Base-by-base conservation (phyloP, 192 early-diverging fungal species). In the Geranomyces michiganensis region DNA sequence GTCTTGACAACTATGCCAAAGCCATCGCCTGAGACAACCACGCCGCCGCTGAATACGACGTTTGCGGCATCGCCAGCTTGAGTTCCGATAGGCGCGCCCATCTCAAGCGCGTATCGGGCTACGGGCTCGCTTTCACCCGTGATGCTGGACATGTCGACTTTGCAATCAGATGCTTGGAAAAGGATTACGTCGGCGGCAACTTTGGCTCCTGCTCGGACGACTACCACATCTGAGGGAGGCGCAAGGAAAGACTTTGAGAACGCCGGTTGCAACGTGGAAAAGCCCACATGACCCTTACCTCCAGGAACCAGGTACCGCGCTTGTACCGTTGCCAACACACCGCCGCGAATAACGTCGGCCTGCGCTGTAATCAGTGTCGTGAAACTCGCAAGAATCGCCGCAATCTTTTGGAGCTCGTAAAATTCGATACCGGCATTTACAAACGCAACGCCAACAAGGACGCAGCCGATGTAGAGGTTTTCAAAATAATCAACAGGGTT, bases 401-500 rank as follows among this genome's bases (percentile, higher is more conserved):
- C 30, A 82, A 92, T 84, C 92, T 96, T 86, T 4, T 74, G 70
- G 10, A 84, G 53, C 56, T 86, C 77, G 65, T 83, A 86, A 74
- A 84, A 86, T 62, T 86, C 86, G 63, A 88, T 86, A 9, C 68
- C 68, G 5, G 84, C 78, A 67, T 88, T 86, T 12, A 88, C 24
- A 29, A 88, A 73, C 7, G 83, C 80, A 15, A 88, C 84, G 21
- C 66, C 75, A 17, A 88, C 67, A 0, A 88, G 71, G 17, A 80
- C 82, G 59, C 55, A 68, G 15, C 84, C 86, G 36, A 86, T 82
- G 56, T 85, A 85, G 3, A 47, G 93, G 76, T 89, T 96, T 36
- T 83, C 75, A 75, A 90, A 91, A 87, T 98, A 95, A 21, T 74
- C 75, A 22, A 82, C 51, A 21, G 82, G 87, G 70, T 96, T 90